Conservation (phyloP, 2,329 filamentous ascomycete genomes). For the Pseudocercospora vitis region DNA sequence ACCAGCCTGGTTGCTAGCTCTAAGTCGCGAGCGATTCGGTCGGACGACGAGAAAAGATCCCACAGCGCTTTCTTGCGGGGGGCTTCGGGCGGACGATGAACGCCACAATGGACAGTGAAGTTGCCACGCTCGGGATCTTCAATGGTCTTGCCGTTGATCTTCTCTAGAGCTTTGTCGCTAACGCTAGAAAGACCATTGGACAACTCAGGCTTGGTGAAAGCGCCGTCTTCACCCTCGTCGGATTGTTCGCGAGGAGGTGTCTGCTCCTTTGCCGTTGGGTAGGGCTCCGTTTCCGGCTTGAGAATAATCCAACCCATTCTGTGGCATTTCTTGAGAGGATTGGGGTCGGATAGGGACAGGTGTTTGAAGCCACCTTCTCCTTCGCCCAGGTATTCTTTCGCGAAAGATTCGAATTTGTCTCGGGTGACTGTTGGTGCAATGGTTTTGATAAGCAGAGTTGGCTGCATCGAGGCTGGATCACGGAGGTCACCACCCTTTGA, state of each 20-base stretch:
- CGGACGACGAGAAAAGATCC: slow-evolving; percentile 93
- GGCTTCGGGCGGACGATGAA: slow-evolving; percentile 83
- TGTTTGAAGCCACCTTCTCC: slow-evolving; percentile 91
- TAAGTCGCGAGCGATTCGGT: slow-evolving; percentile 88
- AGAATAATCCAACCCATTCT: slow-evolving; percentile 98
- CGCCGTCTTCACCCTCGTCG: slow-evolving; percentile 26
- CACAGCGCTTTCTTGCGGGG: slow-evolving; percentile 93
- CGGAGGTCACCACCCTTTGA: slow-evolving; percentile 80
- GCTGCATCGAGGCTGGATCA: slow-evolving; percentile 84
- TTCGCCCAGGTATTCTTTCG: slow-evolving; percentile 89
- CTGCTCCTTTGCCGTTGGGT: slow-evolving; percentile 67
- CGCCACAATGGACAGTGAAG: slow-evolving; percentile 95
- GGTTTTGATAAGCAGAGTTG: slow-evolving; percentile 95
- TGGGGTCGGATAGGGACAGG: slow-evolving; percentile 93
- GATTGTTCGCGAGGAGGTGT: slow-evolving; percentile 39
- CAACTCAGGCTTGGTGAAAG: slow-evolving; percentile 13
- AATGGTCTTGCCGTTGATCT: slow-evolving; percentile 97
- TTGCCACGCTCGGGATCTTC: slow-evolving; percentile 91
- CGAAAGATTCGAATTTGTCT: slow-evolving; percentile 88
- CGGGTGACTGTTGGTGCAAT: slow-evolving; percentile 95
- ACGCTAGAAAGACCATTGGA: slow-evolving; percentile 31
- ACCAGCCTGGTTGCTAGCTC: slow-evolving; percentile 79
- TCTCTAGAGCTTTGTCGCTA: slow-evolving; percentile 77
- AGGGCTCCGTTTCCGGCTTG: slow-evolving; percentile 71
- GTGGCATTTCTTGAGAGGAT: slow-evolving; percentile 94